Conservation (phyloP, 2,329 filamentous ascomycete species). For the Lachnellula subtilissima region DNA sequence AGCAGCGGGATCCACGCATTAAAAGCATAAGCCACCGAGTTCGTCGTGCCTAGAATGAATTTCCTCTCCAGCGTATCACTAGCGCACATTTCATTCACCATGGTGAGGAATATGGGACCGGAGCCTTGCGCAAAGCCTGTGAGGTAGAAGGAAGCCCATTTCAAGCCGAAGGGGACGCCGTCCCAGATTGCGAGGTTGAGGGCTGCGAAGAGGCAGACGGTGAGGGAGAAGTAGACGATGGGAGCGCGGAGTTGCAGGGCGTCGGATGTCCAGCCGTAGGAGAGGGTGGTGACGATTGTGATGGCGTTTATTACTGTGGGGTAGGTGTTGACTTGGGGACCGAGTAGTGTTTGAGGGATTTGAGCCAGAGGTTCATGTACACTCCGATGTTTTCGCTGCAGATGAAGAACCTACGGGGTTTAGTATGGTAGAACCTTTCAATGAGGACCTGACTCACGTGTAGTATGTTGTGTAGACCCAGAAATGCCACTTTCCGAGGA, state of each 20-base stretch:
- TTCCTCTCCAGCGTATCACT: slow-evolving; percentile 22
- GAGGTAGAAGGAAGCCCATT: slow-evolving; percentile 26
- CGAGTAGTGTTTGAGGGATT: slow-evolving; percentile 22
- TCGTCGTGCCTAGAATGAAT: slow-evolving; percentile 24
- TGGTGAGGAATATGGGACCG: slow-evolving; percentile 26
- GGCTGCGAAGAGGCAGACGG: slow-evolving; percentile 25
- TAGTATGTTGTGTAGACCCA: slow-evolving; percentile 31
- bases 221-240: slow-evolving; percentile 26
- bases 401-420: slow-evolving; percentile 25
- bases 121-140: slow-evolving; percentile 26
- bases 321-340: slow-evolving; percentile 30
- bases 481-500: slow-evolving; percentile 33
- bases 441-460: slow-evolving; percentile 14
- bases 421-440: too few species aligned
- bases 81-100: slow-evolving; percentile 27
- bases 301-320: slow-evolving; percentile 28
- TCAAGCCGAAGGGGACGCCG: slow-evolving; percentile 24
- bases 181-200: slow-evolving; percentile 27
- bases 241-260: slow-evolving; percentile 24
- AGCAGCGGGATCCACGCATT: slow-evolving; percentile 27
- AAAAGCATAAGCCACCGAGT: slow-evolving; percentile 27
- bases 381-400: slow-evolving; percentile 23
- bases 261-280: slow-evolving; percentile 30
- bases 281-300: slow-evolving; percentile 25
- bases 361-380: slow-evolving; percentile 28